Evolutionary conservation across 805 yeast species (phyloP), one percentile per base, ranked within the genome.

Genomic region (Saccharomycopsis amapae): DNA sequence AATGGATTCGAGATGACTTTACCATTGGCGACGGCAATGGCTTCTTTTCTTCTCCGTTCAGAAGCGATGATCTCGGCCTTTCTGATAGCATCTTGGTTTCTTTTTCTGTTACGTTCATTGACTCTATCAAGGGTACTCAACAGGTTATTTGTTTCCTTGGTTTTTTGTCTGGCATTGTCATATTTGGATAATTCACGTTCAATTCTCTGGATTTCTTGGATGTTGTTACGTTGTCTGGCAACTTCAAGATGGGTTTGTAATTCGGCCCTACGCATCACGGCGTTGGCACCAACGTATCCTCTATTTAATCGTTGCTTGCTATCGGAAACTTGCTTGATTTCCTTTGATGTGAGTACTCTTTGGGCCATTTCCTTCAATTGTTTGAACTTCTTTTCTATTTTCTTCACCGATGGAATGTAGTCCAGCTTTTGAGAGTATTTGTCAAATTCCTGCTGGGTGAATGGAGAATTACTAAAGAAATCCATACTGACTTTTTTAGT

Each of bases 71-170:
- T 63, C 61, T 89, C 97, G 0, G 95, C 96, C 56, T 75, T 73
- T 58, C 94, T 79, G 55, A 88, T 78, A 40, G 76, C 76, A 42
- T 79, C 79, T 60, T 79, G 80, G 63, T 90, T 90, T 53, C 82
- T 73, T 56, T 78, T 83, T 61, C 95, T 76, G 63, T 93, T 93
- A 57, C 96, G 78, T 56, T 84, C 82, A 54, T 88, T 87, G 42
- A 88, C 85, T 54, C 76, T 78, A 36, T 83, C 76, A 66, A 87
- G 71, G 47, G 76, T 71, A 53, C 64, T 69, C 52, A 63, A 39
- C 31, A 45, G 41, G 33, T 49, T 50, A n/a, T 44, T 22, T 20
- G 24, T 63, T 46, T 67, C 70, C 40, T 61, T 66, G 47, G 64
- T 67, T 20, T 59, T 62, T 44, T 65, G 56, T 51, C 67, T 63